A percentile compares a stretch with the other conserved stretches of the same genome.
These are phyloP conservation scores for Xerophyta viscosa DNA, from an alignment of 106 monocot genomes.

Conservation along the genomic window DNA sequence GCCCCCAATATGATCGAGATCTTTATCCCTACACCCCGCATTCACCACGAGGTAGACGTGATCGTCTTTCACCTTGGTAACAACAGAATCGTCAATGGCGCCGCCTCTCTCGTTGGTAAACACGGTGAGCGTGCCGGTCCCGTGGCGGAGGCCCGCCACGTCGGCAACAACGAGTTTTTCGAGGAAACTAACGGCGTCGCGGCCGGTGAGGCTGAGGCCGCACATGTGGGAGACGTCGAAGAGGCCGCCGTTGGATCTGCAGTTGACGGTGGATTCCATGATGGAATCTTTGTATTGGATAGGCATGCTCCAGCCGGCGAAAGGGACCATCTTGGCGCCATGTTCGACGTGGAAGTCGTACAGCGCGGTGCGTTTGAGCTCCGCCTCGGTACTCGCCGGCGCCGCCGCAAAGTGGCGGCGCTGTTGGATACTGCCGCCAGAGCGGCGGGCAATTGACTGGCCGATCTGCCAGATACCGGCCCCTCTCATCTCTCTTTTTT, in stretches of 20 bases:
- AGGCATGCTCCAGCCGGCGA: conserved; percentile 98
- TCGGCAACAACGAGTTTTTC: conserved; percentile 85
- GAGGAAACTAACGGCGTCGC: conserved; percentile 51
- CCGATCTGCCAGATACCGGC: no score
- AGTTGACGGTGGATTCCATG: conserved; percentile 92
- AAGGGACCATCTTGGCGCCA: conserved; percentile 95
- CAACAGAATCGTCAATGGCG: conserved; percentile 88
- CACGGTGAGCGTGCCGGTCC: conserved; percentile 85
- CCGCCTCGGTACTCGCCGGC: conserved; percentile 17
- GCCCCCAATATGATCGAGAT: conserved; percentile 78
- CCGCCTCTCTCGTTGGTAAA: conserved; percentile 94
- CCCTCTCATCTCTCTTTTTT: no score
- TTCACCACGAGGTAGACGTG: conserved; percentile 90
- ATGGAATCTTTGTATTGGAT: conserved; percentile 97
- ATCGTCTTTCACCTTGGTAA: conserved; percentile 70
- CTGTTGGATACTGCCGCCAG: no score
- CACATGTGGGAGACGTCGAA: conserved; percentile 99
- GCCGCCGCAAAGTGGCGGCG: conserved; percentile 14
- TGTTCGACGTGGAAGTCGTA: conserved; percentile 85
- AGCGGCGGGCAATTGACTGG: no score
- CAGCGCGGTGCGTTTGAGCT: conserved; percentile 79
- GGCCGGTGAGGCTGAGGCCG: conserved; percentile 85
- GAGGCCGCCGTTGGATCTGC: conserved; percentile 66
- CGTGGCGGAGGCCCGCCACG: conserved; percentile 49
- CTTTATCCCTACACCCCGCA: conserved; percentile 94